Base-by-base conservation (phyloP, 371 early-diverging fungal genomes). In the Mortierella sp. region DNA sequence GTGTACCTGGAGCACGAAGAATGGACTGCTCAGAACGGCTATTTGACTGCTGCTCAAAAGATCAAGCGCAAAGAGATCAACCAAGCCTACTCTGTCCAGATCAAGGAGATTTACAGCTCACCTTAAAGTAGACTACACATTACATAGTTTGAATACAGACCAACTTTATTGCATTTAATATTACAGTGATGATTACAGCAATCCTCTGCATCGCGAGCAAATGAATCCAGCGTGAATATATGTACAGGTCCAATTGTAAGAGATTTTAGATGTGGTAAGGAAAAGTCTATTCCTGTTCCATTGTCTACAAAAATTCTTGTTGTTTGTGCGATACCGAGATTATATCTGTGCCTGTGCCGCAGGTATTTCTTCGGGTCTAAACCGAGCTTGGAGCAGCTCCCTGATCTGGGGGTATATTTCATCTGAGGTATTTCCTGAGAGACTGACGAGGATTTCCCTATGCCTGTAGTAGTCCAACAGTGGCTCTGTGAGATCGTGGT, bases 31-130 rank as follows among this genome's bases (percentile, higher is more conserved):
- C 93, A 97, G 83, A 93, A 90, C 81, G 94, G 90, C 55, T 59
- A 93, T 64, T 83, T 96, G 86, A 98, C 99, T 11, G 96, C 98
- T 16, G 96, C 98, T 16, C 94, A 94, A 84, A 99, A 99, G 86
- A 78, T 97, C 49, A 96, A 97, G 87, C 91, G 99, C 68, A 89
- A 88, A 58, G 93, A 90, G 40, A 90, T 97, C 59, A 85, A 90
- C 62, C 83, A 89, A 49, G 75, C 83, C 30, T 96, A 93, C 83
- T 84, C 86, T 64, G 52, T 61, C 5, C 83, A 92, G 54, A 87
- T 98, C 66, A 88, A 91, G 49, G 81, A 64, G 14, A 88, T 92
- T 88, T 95, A 92, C 40, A 20, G 49, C 49, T 47, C 49, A 18
- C 1, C 49, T 18, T 47, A 47, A 47, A 20, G 9, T 39, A 10